phyloP scores from a whole-genome alignment of 2,329 filamentous ascomycete genomes.

The Chrysoporthe puriensis region DNA sequence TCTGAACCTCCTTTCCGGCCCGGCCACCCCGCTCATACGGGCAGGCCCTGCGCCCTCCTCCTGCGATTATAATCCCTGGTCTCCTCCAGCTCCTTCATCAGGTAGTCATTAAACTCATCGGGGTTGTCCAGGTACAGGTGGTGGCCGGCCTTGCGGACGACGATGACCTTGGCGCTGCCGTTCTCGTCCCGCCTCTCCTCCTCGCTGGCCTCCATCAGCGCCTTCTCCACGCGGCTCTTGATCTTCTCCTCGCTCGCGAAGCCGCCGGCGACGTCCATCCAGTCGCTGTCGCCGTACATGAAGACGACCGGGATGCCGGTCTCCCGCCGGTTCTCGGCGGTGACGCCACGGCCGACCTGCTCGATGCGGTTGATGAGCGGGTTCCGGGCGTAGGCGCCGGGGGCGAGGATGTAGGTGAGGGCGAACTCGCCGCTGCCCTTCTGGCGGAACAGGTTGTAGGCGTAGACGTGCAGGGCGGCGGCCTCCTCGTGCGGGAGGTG shows the following conservation, averaged over 20 bases:
- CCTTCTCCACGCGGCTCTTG: conserved; percentile 64
- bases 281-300: conserved; percentile 97
- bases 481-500: conserved; percentile 82
- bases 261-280: conserved; percentile 95
- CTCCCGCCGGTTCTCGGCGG: conserved; percentile 44
- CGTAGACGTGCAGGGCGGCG: conserved; percentile 86
- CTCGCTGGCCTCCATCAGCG: conserved; percentile 62
- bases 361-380: conserved; percentile 88
- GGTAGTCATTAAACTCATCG: conserved; percentile 58
- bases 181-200: conserved; percentile 75
- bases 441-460: conserved; percentile 92
- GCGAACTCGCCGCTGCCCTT: conserved; percentile 93
- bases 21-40: not conserved
- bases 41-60: conserved; percentile 23
- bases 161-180: conserved; percentile 78
- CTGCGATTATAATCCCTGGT: conserved; percentile 40
- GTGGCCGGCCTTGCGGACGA: conserved; percentile 68
- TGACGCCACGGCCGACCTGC: conserved; percentile 75
- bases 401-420: conserved; percentile 87
- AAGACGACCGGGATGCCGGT: conserved; percentile 82
- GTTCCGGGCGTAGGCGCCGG: conserved; percentile 86
- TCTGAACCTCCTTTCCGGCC: too few relatives aligned
- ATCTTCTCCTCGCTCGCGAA: conserved; percentile 80
- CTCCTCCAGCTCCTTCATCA: conserved; percentile 58
- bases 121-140: conserved; percentile 65